phyloP scores from a whole-genome alignment of 306 rosid genomes.

The Vachellia pachyceras region DNA sequence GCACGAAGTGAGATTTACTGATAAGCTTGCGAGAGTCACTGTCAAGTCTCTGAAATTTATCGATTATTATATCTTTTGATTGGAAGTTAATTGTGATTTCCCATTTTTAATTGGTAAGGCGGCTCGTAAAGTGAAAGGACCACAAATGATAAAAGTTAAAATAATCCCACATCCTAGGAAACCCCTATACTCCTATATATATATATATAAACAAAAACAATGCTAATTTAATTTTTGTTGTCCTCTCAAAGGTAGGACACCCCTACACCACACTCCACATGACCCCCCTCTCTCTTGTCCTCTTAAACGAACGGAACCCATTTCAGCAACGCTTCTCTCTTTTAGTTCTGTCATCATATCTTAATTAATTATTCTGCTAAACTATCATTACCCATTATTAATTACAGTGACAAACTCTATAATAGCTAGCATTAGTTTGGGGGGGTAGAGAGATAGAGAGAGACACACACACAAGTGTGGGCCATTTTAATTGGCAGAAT shows the following conservation, averaged over 20 bases:
- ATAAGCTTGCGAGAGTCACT: too few species aligned
- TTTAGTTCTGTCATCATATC: neutral
- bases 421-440: neutral
- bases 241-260: slow-evolving; percentile 18
- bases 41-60: too few species aligned
- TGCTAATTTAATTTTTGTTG: neutral
- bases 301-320: neutral
- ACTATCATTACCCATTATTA: neutral
- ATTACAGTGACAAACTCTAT: neutral
- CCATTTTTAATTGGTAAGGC: neutral
- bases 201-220: too few species aligned
- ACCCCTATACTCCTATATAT: neutral
- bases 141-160: neutral
- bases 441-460: too few species aligned
- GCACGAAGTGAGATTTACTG: too few species aligned
- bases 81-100: too few species aligned
- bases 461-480: neutral
- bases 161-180: neutral
- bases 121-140: neutral
- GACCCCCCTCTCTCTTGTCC: too few species aligned
- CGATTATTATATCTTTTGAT: too few species aligned
- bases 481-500: slow-evolving; percentile 36
- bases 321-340: neutral
- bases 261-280: neutral
- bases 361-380: neutral